These are phyloP conservation scores for Kodamaea arcana DNA, from an alignment of 1,139 yeast genomes.

Conservation along the genomic window DNA sequence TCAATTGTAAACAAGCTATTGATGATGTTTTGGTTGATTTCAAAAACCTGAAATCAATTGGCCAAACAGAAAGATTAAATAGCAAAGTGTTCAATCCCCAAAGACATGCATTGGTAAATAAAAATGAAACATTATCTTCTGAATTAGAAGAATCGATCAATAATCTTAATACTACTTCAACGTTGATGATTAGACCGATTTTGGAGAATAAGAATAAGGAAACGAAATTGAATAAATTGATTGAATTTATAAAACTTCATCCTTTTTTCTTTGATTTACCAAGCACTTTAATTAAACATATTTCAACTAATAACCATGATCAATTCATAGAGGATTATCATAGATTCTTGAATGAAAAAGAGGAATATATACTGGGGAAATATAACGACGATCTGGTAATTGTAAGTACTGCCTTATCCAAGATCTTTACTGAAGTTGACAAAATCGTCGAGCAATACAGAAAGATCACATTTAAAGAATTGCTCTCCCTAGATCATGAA, in stretches of 20 bases:
- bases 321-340: slow-evolving; percentile 67
- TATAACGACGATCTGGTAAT: slow-evolving; percentile 27
- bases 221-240: slow-evolving; percentile 53
- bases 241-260: slow-evolving; percentile 60
- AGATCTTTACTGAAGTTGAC: slow-evolving; percentile 67
- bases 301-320: slow-evolving; percentile 64
- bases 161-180: slow-evolving; percentile 53
- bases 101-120: slow-evolving; percentile 18
- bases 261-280: slow-evolving; percentile 73
- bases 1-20: slow-evolving; percentile 63
- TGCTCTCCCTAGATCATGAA: slow-evolving; percentile 43
- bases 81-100: slow-evolving; percentile 39
- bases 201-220: slow-evolving; percentile 61
- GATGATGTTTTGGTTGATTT: slow-evolving; percentile 36
- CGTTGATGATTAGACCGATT: slow-evolving; percentile 72
- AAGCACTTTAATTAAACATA: slow-evolving; percentile 46
- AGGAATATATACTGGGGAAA: slow-evolving; percentile 15
- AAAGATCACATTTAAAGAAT: slow-evolving; percentile 55
- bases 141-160: slow-evolving; percentile 44
- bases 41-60: slow-evolving; percentile 31
- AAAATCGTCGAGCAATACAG: slow-evolving; percentile 62
- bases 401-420: slow-evolving; percentile 22
- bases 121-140: slow-evolving; percentile 23
- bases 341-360: slow-evolving; percentile 40
- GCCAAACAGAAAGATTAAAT: slow-evolving; percentile 35